A percentile compares a stretch with the other conserved stretches of the same genome.
phyloP scores from a whole-genome alignment of 306 rosid species.

The Purshia tridentata region DNA sequence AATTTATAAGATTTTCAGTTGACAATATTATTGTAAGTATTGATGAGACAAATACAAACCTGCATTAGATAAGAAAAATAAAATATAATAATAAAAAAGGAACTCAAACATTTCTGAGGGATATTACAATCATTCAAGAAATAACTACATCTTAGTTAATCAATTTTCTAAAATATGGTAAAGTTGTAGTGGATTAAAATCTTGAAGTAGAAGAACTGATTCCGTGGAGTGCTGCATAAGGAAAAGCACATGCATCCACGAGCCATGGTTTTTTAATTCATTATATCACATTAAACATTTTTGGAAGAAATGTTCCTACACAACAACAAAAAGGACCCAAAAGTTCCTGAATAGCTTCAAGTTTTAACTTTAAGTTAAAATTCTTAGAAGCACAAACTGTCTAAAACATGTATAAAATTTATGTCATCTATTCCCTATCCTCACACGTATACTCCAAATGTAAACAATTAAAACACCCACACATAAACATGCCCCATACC shows the following conservation, averaged over 20 bases:
- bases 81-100: no score
- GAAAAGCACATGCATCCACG: not conserved
- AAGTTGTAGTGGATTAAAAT: not conserved
- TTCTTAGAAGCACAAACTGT: not conserved
- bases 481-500: not conserved
- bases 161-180: not conserved
- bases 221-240: not conserved
- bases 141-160: not conserved
- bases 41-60: no score
- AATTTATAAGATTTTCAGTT: not conserved
- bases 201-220: not conserved
- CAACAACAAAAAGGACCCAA: not conserved
- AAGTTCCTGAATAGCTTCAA: not conserved
- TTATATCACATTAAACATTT: not conserved
- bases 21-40: no score
- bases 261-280: constrained; percentile 3
- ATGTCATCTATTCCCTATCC: not conserved
- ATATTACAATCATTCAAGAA: not conserved
- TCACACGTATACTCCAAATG: not conserved
- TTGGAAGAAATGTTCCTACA: no score
- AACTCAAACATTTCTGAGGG: no score
- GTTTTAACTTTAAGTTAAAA: not conserved
- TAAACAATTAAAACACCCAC: not conserved
- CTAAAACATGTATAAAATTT: not conserved
- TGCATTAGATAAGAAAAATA: no score